phyloP scores from a whole-genome alignment of 108 stramenopile genomes.

The Nitzschia palea region DNA sequence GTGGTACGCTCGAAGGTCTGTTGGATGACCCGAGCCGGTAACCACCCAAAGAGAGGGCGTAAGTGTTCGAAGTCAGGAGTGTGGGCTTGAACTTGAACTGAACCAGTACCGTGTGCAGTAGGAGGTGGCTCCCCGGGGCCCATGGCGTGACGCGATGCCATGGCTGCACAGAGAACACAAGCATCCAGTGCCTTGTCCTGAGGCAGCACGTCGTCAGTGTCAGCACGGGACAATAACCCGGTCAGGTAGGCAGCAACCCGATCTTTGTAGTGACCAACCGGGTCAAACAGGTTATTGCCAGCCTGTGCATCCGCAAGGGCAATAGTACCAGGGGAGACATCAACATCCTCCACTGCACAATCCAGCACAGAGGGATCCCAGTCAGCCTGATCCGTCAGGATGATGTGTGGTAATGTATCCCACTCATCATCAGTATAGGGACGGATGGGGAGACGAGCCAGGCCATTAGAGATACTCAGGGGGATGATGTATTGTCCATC shows the following conservation, averaged over 20 bases:
- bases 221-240: too few relatives aligned
- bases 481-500: slow-evolving; percentile 35
- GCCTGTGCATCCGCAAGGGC: not conserved
- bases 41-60: too few relatives aligned
- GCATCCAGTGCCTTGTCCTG: too few relatives aligned
- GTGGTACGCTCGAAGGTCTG: slow-evolving; percentile 20
- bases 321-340: not conserved
- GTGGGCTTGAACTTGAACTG: too few relatives aligned
- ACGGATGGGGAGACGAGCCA: slow-evolving; percentile 15
- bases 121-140: too few relatives aligned
- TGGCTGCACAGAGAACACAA: too few relatives aligned
- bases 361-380: slow-evolving; percentile 32
- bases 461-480: slow-evolving; percentile 15
- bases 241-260: too few relatives aligned
- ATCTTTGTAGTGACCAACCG: not conserved
- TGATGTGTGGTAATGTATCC: slow-evolving; percentile 34
- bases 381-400: slow-evolving; percentile 20
- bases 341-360: not conserved
- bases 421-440: slow-evolving; percentile 32
- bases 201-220: too few relatives aligned
- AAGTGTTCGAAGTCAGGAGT: too few relatives aligned
- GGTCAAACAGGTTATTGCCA: not conserved
- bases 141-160: too few relatives aligned
- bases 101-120: too few relatives aligned
- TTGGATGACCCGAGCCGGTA: not conserved